Conservation (phyloP, 2,329 filamentous ascomycete genomes). For the Ambrosiella beaveri region DNA sequence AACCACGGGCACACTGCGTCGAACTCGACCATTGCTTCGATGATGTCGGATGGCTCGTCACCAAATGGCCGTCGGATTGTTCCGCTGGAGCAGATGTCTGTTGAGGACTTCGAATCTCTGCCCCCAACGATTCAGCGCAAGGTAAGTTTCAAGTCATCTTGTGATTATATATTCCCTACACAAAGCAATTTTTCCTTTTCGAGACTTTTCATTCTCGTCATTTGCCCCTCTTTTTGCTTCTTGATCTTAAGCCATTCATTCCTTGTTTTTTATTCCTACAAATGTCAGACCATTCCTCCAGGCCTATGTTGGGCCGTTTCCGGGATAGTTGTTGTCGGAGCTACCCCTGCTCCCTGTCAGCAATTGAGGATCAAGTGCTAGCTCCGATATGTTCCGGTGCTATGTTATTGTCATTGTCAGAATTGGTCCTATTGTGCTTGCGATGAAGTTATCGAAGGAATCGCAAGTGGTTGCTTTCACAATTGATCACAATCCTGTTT, state of each 20-base stretch:
- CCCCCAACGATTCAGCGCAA: constrained; percentile 15
- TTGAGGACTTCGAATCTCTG: constrained; percentile 13
- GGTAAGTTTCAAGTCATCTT: constrained; percentile 12
- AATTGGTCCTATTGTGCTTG: too few species aligned
- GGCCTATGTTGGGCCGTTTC: not conserved
- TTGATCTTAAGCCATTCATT: not conserved
- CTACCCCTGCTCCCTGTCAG: not conserved
- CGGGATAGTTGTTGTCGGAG: not conserved
- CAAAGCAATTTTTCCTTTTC: not conserved
- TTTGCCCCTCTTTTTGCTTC: not conserved
- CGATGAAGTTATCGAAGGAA: too few species aligned
- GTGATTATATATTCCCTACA: not conserved
- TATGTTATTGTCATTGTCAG: too few species aligned
- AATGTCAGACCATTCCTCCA: not conserved
- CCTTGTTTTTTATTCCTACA: not conserved
- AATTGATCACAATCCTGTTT: not conserved
- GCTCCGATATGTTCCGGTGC: too few species aligned
- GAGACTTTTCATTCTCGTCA: not conserved
- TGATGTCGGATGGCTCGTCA: constrained; percentile 7
- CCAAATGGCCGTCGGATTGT: not conserved
- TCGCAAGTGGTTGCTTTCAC: not conserved
- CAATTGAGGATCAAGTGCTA: not conserved
- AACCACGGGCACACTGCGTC: constrained; percentile 5
- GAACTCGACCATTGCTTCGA: constrained; percentile 5
- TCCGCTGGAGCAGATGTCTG: constrained; percentile 7